Evolutionary conservation across 2,329 filamentous ascomycete genomes (phyloP).

Genomic region (Aspergillus hiratsukae): DNA sequence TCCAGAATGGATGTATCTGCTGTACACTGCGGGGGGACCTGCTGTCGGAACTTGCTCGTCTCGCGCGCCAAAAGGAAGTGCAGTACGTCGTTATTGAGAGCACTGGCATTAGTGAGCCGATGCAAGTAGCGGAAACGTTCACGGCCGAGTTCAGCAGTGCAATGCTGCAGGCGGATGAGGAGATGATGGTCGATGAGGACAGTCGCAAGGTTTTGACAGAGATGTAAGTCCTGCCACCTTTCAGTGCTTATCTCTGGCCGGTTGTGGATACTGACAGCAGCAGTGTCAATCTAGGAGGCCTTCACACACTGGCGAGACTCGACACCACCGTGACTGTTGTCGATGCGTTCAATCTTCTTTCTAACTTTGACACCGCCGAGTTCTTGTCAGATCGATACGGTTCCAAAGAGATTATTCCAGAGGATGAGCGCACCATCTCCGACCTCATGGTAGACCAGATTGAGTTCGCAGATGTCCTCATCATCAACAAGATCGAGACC

Average conservation of each 20-base stretch:
- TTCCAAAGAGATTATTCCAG: conserved; percentile 55
- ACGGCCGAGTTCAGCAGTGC: conserved; percentile 51
- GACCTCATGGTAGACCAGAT: conserved; percentile 74
- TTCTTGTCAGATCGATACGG: conserved; percentile 60
- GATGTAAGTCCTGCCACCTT: conserved; percentile 37
- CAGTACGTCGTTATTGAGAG: conserved; percentile 71
- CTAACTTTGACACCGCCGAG: conserved; percentile 67
- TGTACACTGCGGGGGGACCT: conserved; percentile 69
- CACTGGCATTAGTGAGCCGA: conserved; percentile 66
- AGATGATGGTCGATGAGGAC: conserved; percentile 42
- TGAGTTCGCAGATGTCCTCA: conserved; percentile 69
- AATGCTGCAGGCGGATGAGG: conserved; percentile 46
- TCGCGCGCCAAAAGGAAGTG: conserved; percentile 59
- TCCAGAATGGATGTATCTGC: conserved; percentile 73
- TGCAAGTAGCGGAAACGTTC: conserved; percentile 71
- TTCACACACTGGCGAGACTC: conserved; percentile 61
- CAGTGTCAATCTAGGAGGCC: conserved; percentile 55
- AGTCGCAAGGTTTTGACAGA: conserved; percentile 44
- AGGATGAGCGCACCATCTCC: conserved; percentile 69
- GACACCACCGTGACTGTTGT: conserved; percentile 71
- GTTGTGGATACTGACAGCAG: conserved; percentile 3
- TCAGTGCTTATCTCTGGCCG: conserved; percentile 11
- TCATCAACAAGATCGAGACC: conserved; percentile 67
- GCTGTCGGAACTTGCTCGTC: conserved; percentile 62
- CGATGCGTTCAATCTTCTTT: conserved; percentile 67